Conservation (phyloP, 164 flowering plant species). For the Malania oleifera region DNA sequence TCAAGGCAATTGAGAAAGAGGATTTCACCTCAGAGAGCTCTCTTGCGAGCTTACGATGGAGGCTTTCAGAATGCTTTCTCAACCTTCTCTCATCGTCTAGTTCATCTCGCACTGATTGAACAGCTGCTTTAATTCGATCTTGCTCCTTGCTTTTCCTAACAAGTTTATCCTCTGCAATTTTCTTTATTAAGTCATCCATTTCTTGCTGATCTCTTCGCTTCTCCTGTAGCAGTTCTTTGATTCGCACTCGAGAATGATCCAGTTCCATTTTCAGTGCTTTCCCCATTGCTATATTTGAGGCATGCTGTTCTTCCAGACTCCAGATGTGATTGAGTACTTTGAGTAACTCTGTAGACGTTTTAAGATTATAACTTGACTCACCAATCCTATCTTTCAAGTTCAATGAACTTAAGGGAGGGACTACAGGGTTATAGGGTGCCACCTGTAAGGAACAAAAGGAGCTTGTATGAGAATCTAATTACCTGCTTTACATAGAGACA, state of each 20-base stretch:
- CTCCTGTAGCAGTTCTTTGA: slow-evolving; percentile 50
- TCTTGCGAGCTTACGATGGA: slow-evolving; percentile 58
- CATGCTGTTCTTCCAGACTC: slow-evolving; percentile 84
- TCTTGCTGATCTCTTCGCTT: slow-evolving; percentile 45
- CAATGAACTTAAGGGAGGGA: slow-evolving; percentile 57
- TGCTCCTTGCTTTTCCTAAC: slow-evolving; percentile 54
- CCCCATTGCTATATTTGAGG: slow-evolving; percentile 47
- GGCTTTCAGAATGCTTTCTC: slow-evolving; percentile 61
- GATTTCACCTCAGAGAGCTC: slow-evolving; percentile 60
- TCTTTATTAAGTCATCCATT: slow-evolving; percentile 56
- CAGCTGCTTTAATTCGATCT: slow-evolving; percentile 44
- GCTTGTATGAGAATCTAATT: too few species aligned
- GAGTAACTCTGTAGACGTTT: slow-evolving; percentile 73
- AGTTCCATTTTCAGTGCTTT: slow-evolving; percentile 62
- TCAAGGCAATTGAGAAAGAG: slow-evolving; percentile 42
- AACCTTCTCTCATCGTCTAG: slow-evolving; percentile 66
- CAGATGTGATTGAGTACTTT: slow-evolving; percentile 75
- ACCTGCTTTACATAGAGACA: too few species aligned
- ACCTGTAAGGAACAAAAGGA: slow-evolving; percentile 43
- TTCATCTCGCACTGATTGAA: slow-evolving; percentile 54
- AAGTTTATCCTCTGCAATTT: slow-evolving; percentile 53
- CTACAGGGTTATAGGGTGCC: slow-evolving; percentile 54
- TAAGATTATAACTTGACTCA: slow-evolving; percentile 43
- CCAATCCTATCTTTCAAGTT: slow-evolving; percentile 38
- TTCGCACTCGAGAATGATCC: slow-evolving; percentile 35